phyloP scores from a whole-genome alignment of 2,329 filamentous ascomycete species.

The Triangularia verruculosa region DNA sequence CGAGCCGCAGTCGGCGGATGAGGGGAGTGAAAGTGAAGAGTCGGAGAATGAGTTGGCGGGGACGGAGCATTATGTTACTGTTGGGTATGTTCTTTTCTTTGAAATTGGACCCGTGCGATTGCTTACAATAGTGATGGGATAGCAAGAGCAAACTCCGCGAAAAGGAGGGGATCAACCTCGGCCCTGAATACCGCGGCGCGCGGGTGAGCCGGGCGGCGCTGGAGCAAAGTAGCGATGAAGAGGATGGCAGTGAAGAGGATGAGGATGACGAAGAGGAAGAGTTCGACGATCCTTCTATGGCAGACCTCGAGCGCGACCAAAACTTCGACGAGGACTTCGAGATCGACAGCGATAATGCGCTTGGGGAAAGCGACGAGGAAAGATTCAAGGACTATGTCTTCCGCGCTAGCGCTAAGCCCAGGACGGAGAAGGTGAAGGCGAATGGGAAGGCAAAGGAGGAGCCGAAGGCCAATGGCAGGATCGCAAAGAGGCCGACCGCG shows the following conservation, averaged over 20 bases:
- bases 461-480: constrained; percentile 27
- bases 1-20: constrained; percentile 53
- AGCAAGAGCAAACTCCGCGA: constrained; percentile 82
- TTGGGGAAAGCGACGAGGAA: constrained; percentile 82
- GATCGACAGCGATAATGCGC: constrained; percentile 65
- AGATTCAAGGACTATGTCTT: constrained; percentile 71
- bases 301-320: constrained; percentile 52
- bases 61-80: constrained; percentile 81
- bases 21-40: constrained; percentile 45
- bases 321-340: constrained; percentile 48
- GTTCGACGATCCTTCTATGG: constrained; percentile 56
- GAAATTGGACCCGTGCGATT: constrained; percentile 1
- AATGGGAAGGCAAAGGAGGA: neutral
- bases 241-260: constrained; percentile 46
- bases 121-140: constrained; percentile 16
- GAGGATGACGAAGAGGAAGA: constrained; percentile 31
- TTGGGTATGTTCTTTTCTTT: constrained; percentile 52
- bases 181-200: constrained; percentile 76
- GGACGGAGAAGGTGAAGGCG: constrained; percentile 28
- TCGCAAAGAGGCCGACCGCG: constrained; percentile 46
- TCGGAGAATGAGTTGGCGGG: constrained; percentile 38
- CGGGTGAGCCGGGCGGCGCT: constrained; percentile 69
- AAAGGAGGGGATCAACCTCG: constrained; percentile 65
- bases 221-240: constrained; percentile 39
- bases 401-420: constrained; percentile 55